Evolutionary conservation across 2,329 filamentous ascomycete species (phyloP).

Genomic region (Juglanconis juglandina): DNA sequence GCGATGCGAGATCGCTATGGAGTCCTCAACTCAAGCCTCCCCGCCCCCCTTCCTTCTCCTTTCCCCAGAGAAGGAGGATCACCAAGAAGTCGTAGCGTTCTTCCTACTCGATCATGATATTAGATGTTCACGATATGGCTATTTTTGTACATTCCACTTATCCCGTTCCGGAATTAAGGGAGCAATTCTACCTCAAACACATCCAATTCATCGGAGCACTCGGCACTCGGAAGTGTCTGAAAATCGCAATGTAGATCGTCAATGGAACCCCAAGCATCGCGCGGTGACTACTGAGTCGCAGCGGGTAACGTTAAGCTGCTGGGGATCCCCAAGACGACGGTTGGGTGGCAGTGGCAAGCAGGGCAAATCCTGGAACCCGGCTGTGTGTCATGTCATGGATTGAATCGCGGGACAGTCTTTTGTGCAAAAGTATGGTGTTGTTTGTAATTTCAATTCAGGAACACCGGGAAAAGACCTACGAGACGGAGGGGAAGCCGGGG

Average conservation of each 20-base stretch:
- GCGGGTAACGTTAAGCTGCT: constrained; percentile 1
- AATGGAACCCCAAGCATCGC: not conserved
- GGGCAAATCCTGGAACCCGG: constrained; percentile 10
- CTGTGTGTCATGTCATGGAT: constrained; percentile 10
- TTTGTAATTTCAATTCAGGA: not conserved
- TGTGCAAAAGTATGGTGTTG: not conserved
- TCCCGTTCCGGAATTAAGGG: not conserved
- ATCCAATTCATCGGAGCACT: not conserved
- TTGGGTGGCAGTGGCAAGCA: not conserved
- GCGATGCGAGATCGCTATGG: too few species aligned
- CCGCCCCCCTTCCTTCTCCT: too few species aligned
- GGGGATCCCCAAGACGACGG: constrained; percentile 1
- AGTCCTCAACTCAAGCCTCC: too few species aligned
- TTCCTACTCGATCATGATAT: too few species aligned
- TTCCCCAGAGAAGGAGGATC: too few species aligned
- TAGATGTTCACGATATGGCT: too few species aligned
- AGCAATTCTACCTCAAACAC: not conserved
- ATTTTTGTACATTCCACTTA: too few species aligned
- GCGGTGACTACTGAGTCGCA: not conserved
- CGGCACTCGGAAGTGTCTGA: constrained; percentile 5
- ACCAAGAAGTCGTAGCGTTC: too few species aligned
- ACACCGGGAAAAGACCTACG: not conserved
- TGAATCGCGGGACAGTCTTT: constrained; percentile 1
- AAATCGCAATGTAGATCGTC: not conserved
- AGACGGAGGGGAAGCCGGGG: not conserved